Base-by-base conservation (phyloP, 2,329 filamentous ascomycete species). In the Ophiostoma perfectum region DNA sequence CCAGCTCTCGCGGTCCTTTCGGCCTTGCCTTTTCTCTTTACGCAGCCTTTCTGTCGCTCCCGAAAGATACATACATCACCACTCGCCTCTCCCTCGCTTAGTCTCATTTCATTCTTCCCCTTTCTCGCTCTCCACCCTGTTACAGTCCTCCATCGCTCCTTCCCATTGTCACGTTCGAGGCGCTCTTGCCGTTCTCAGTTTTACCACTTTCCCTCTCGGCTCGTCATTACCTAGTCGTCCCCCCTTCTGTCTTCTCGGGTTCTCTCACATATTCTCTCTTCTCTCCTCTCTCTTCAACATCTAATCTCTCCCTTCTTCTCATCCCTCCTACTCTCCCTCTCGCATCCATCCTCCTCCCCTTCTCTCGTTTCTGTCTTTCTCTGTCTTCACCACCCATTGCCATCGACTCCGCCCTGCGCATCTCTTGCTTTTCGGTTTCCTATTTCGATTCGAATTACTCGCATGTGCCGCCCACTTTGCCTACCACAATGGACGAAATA, bases 401-500 rank as follows among this genome's bases (percentile, higher is more conserved):
- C 36, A 62, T 62, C 38, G 55, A 62, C 27, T 39, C 55, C 55
- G 39, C 55, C 55, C 27, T 39, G 27, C 55, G 39, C 55, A 18
- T 62, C 55, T n/a, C 5, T 8, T 6, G 14, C 2, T 62, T 39
- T 14, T 42, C 38, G 27, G n/a, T 55, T 18, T 27, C 60, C 42
- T n/a, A n/a, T 18, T n/a, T 18, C 7, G 38, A 18, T 41, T 63
- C 11, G 16, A 38, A 58, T 4, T 11, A 16, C 14, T 38, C 45
- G 18, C 64, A 58, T 62, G n/a, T 41, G 18, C 45, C 42, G 14
- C 64, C n/a, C 45, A 60, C 49, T 42, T 62, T 36, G n/a, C 44
- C 52, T 5, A 18, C 27, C 66, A 42, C 42, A 36, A 71, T 71
- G 70, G 67, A 63, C 64, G 63, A 67, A 42, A 52, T 12, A 69